Evolutionary conservation across 192 early-diverging fungal species (phyloP).

Genomic region (Spizellomyces sp.): DNA sequence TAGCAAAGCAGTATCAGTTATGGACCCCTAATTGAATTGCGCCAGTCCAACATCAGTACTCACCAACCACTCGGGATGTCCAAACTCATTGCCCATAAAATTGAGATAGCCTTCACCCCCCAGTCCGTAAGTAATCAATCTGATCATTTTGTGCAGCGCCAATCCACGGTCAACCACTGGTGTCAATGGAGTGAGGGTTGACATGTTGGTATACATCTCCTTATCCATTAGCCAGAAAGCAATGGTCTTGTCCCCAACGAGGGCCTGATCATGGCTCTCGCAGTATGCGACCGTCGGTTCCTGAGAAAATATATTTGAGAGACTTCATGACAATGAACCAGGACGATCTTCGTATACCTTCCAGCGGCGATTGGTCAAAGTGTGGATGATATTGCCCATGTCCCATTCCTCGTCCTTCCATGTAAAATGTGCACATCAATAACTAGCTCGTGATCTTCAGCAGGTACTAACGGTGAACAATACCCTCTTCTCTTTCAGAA

Average conservation of each 20-base stretch:
- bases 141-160: constrained; percentile 96
- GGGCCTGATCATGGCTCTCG: constrained; percentile 96
- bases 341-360: constrained; percentile 45
- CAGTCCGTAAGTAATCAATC: constrained; percentile 83
- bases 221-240: constrained; percentile 99
- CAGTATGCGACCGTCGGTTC: constrained; percentile 95
- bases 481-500: constrained; percentile 80
- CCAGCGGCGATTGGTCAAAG: constrained; percentile 87
- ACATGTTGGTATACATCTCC: constrained; percentile 99
- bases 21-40: neutral
- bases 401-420: constrained; percentile 86
- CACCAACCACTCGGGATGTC: constrained; percentile 95
- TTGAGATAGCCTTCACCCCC: constrained; percentile 96
- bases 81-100: constrained; percentile 98
- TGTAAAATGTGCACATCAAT: neutral
- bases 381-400: constrained; percentile 82
- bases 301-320: constrained; percentile 41
- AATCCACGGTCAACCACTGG: constrained; percentile 92
- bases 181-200: constrained; percentile 74
- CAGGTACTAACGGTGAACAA: neutral
- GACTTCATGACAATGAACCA: neutral
- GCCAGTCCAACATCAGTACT: neutral
- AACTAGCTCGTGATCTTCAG: neutral
- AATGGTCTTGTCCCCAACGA: constrained; percentile 97
- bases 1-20: constrained; percentile 5